These are phyloP conservation scores for Monosporascus ibericus DNA, from an alignment of 2,329 filamentous ascomycete genomes.

Conservation along the genomic window DNA sequence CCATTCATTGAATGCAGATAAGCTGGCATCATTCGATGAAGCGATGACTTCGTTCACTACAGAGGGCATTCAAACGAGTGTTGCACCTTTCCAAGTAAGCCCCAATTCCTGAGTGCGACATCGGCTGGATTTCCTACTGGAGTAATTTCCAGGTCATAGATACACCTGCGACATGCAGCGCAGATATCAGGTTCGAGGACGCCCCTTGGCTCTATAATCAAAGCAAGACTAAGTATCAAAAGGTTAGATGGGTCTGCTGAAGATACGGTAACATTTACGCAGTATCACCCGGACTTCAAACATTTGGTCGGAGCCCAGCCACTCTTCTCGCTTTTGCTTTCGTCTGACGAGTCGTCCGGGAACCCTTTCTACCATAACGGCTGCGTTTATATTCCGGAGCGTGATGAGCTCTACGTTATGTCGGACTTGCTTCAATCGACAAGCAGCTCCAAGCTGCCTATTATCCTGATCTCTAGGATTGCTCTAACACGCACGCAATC, in stretches of 20 bases:
- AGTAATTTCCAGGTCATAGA: background rate
- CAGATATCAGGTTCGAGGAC: background rate
- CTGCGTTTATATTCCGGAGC: slow-evolving; percentile 33
- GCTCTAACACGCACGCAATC: slow-evolving; percentile 7
- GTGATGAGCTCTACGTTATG: slow-evolving; percentile 39
- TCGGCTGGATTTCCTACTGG: background rate
- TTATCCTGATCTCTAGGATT: slow-evolving; percentile 40
- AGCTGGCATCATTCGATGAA: background rate
- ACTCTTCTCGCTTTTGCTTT: slow-evolving; percentile 35
- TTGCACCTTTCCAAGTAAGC: background rate
- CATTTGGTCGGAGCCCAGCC: slow-evolving; percentile 27
- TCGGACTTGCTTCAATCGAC: slow-evolving; percentile 35
- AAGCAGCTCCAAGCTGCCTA: slow-evolving; percentile 31
- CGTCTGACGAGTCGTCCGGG: slow-evolving; percentile 30
- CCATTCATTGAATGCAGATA: no score
- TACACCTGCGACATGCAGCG: background rate
- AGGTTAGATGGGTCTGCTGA: background rate
- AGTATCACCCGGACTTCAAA: slow-evolving; percentile 32
- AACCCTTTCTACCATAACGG: slow-evolving; percentile 41
- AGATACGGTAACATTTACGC: slow-evolving; percentile 25
- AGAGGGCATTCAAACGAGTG: background rate
- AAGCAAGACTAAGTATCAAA: background rate
- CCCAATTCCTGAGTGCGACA: background rate
- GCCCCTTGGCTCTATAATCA: background rate
- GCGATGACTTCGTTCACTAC: background rate